Base-by-base conservation (phyloP, 306 rosid genomes). In the Cucumis melo region DNA sequence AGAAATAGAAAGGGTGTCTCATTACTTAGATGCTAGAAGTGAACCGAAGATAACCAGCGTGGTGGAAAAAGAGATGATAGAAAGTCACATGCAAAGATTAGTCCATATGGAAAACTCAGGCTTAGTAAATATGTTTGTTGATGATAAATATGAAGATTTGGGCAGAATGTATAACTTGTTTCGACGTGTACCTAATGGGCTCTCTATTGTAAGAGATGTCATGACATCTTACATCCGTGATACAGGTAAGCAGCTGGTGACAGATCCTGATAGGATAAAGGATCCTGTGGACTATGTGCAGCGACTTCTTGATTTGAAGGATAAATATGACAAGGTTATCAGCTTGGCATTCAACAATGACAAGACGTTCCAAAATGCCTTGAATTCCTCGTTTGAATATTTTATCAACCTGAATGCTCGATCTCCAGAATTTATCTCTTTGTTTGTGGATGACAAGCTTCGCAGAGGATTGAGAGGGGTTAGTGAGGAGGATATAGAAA, bases 401-500 rank as follows among this genome's bases (percentile, higher is more conserved):
- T 90, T 89, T 81, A 87, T 90, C 44, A 89, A 90, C 83, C 77
- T 92, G 84, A 89, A 92, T 73, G 82, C 89, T 20, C 88, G 91
- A 15, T 90, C 91, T 51, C 96, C 94, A 2, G 92, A 90, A 84
- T 89, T 86, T 82, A 89, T 92, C 78, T 90, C 98, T n/a, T 85
- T 92, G 78, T 90, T 87, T 80, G 91, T 92, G 24, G 92, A 92
- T 42, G 94, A 92, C 61, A 92, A 89, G 79, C 94, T 89, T 38
- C 89, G 96, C 34, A 89, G 87, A 82, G 92, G 94, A 79, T 85
- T 89, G 75, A 85, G 91, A 84, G 96, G 94, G 81, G 88, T 88
- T 23, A 93, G 92, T 57, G 97, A 93, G 86, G 98, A 93, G 85
- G 98, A 93, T 71, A 91, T 91, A 13, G 98, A 93, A 86, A 72